Percentiles rank a stretch among this genome's conserved stretches.
These are phyloP conservation scores for Lachnellula hyalina DNA, from an alignment of 2,329 filamentous ascomycete species.

Conservation along the genomic window DNA sequence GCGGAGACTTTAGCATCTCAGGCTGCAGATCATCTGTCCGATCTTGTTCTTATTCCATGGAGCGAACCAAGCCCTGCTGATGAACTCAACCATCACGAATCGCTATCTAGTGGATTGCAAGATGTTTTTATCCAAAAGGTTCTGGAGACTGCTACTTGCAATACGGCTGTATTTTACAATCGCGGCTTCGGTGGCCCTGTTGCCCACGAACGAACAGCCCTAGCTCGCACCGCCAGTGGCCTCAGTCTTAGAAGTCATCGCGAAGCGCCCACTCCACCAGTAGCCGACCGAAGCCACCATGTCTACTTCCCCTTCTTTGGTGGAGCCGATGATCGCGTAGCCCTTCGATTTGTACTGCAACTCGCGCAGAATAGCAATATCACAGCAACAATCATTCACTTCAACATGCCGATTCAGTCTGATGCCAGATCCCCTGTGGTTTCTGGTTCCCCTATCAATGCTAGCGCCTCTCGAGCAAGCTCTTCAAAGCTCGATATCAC, in stretches of 20 bases:
- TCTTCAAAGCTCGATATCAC: conserved; percentile 15
- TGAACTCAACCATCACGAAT: conserved; percentile 51
- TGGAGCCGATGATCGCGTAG: conserved; percentile 73
- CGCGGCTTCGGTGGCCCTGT: conserved; percentile 53
- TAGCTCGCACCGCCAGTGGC: conserved; percentile 45
- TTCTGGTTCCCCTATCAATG: neutral
- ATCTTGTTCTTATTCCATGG: conserved; percentile 84
- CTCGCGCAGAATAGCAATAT: conserved; percentile 74
- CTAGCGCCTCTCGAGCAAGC: neutral
- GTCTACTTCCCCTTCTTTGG: conserved; percentile 86
- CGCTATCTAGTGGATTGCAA: conserved; percentile 60
- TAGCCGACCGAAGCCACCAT: conserved; percentile 68
- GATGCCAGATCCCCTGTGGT: conserved; percentile 11
- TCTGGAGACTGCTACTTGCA: conserved; percentile 58
- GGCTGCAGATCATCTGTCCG: conserved; percentile 63
- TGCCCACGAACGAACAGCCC: conserved; percentile 35
- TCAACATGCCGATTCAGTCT: conserved; percentile 34
- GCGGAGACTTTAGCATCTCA: conserved; percentile 70
- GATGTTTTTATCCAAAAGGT: conserved; percentile 67
- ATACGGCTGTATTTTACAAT: conserved; percentile 76
- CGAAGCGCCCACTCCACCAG: conserved; percentile 53
- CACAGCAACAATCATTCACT: conserved; percentile 68
- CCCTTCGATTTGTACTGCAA: conserved; percentile 76
- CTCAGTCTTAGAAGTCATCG: conserved; percentile 55
- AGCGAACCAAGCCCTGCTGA: conserved; percentile 70